phyloP scores from a whole-genome alignment of 2,329 filamentous ascomycete species.

The Emergomyces orientalis region DNA sequence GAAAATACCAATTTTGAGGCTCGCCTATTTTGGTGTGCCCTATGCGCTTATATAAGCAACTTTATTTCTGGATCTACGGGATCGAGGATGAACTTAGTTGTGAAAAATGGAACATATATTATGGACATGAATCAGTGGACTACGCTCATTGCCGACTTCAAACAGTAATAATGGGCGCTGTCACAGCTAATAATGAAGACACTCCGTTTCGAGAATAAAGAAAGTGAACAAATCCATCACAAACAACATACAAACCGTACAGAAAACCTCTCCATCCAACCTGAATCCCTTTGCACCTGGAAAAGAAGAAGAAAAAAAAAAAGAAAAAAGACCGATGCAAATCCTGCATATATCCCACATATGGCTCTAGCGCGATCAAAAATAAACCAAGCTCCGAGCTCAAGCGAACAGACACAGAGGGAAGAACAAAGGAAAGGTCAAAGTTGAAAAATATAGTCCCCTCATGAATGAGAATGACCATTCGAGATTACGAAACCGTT shows the following conservation, averaged over 20 bases:
- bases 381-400: conserved; percentile 5
- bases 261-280: conserved; percentile 1
- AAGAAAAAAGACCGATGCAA: neutral
- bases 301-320: neutral
- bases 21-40: conserved; percentile 23
- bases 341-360: neutral
- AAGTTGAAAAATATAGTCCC: neutral
- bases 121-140: neutral
- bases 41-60: conserved; percentile 17
- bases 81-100: neutral
- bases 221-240: neutral
- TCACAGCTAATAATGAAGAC: neutral
- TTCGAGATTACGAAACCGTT: conserved; percentile 17
- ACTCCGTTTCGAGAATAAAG: neutral
- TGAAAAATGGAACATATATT: no score
- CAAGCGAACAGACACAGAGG: neutral
- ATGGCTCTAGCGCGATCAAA: conserved; percentile 7
- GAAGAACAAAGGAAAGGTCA: conserved; percentile 6
- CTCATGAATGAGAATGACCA: conserved; percentile 1
- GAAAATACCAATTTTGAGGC: neutral
- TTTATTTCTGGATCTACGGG: no score
- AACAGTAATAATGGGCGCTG: neutral
- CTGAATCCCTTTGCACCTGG: conserved; percentile 7
- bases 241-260: neutral
- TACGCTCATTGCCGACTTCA: neutral